A percentile compares a stretch with the other conserved stretches of the same genome.
Evolutionary conservation across 106 monocot genomes (phyloP).

Genomic region (Ottelia alismoides): DNA sequence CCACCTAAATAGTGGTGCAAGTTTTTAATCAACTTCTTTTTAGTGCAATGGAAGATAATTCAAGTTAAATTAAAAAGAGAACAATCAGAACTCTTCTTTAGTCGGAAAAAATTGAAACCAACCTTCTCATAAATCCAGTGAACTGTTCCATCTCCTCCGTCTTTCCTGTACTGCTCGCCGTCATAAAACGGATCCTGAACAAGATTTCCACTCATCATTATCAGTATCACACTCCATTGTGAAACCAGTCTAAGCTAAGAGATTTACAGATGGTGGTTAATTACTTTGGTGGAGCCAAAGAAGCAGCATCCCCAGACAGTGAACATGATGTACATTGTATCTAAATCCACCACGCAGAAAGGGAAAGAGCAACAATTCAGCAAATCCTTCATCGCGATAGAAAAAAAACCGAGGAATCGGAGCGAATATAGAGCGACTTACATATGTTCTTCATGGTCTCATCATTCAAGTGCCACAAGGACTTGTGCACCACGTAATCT

Average conservation of each 20-base stretch:
- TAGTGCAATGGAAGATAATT: too few species aligned
- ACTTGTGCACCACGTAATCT: conserved; percentile 64
- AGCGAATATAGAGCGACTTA: conserved; percentile 18
- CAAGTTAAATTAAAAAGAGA: too few species aligned
- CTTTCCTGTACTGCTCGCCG: conserved; percentile 65
- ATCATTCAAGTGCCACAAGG: conserved; percentile 84
- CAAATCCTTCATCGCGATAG: too few species aligned
- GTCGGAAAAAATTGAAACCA: neutral
- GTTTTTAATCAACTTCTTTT: too few species aligned
- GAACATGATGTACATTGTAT: conserved; percentile 87
- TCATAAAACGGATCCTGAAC: conserved; percentile 89
- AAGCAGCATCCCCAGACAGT: conserved; percentile 85
- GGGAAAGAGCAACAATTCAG: too few species aligned
- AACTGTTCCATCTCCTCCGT: conserved; percentile 81
- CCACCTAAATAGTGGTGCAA: too few species aligned
- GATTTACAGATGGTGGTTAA: too few species aligned
- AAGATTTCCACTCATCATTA: neutral
- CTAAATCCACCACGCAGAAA: conserved; percentile 20
- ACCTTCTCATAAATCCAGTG: conserved; percentile 86
- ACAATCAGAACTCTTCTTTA: too few species aligned
- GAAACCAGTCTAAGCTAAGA: neutral
- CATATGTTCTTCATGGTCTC: conserved; percentile 60
- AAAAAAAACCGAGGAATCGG: neutral
- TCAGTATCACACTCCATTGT: neutral
- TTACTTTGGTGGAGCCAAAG: conserved; percentile 79